Percentiles rank a stretch among this genome's conserved stretches.
phyloP scores from a whole-genome alignment of 1,139 yeast species.

The Diutina neorugosa region DNA sequence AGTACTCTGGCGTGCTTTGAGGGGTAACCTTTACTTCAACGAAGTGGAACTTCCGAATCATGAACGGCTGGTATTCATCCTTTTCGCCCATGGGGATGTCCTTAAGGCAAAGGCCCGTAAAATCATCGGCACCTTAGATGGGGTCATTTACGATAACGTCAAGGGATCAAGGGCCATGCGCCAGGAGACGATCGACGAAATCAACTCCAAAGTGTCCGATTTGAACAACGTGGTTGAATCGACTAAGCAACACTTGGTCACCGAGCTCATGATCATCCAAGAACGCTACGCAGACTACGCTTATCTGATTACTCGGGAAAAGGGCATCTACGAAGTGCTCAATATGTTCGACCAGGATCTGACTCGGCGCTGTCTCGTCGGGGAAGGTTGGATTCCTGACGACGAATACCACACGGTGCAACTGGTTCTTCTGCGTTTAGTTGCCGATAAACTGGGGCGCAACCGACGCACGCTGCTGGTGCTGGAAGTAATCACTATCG shows the following conservation, averaged over 20 bases:
- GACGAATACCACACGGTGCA: conserved; percentile 12
- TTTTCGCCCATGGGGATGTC: conserved; percentile 79
- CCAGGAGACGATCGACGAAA: conserved; percentile 43
- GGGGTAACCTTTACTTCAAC: conserved; percentile 43
- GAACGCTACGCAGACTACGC: conserved; percentile 29
- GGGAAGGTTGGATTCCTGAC: conserved; percentile 93
- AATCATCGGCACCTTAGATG: conserved; percentile 78
- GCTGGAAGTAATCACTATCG: conserved; percentile 1
- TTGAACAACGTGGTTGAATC: conserved; percentile 47
- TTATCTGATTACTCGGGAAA: conserved; percentile 51
- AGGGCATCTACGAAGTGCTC: conserved; percentile 59
- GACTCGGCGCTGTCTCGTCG: conserved; percentile 77
- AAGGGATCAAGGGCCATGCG: conserved; percentile 43
- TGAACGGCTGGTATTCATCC: conserved; percentile 66
- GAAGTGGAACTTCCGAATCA: conserved; percentile 34
- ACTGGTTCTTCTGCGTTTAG: not conserved
- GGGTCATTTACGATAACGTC: conserved; percentile 53
- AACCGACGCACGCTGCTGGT: not conserved
- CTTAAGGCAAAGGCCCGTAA: conserved; percentile 56
- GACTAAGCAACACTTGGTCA: conserved; percentile 55
- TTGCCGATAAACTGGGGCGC: not conserved
- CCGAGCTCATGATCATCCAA: conserved; percentile 65
- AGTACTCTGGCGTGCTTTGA: conserved; percentile 41
- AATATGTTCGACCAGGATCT: conserved; percentile 78
- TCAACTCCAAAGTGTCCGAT: conserved; percentile 41